A percentile compares a stretch with the other conserved stretches of the same genome.
These are phyloP conservation scores for Cryptococcus sp. DNA, from an alignment of 1,284 basidiomycete genomes.

Conservation along the genomic window DNA sequence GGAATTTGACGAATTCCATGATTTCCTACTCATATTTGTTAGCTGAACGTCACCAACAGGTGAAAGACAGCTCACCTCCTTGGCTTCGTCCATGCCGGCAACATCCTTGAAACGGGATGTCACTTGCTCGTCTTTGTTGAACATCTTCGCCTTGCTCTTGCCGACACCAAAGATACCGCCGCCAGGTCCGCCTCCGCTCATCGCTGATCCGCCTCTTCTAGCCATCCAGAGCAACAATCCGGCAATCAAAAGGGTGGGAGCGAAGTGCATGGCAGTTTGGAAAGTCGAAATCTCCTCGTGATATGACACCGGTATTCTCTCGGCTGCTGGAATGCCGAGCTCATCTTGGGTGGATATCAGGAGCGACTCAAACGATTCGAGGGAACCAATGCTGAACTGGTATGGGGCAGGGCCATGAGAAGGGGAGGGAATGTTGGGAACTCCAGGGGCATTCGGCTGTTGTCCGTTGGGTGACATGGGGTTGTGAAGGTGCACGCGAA, in stretches of 20 bases:
- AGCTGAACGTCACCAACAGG: constrained; percentile 1
- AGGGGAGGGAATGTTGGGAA: constrained; percentile 34
- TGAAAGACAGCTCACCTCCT: constrained; percentile 60
- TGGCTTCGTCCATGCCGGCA: constrained; percentile 99
- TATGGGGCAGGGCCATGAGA: constrained; percentile 59
- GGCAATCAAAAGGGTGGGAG: constrained; percentile 87
- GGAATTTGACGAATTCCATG: constrained; percentile 99
- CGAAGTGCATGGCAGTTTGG: constrained; percentile 84
- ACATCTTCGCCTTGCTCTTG: constrained; percentile 91
- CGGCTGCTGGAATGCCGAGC: constrained; percentile 83
- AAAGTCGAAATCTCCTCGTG: constrained; percentile 88
- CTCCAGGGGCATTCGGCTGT: constrained; percentile 20
- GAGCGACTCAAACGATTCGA: constrained; percentile 94
- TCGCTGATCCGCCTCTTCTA: constrained; percentile 67
- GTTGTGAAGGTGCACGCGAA: constrained; percentile 57
- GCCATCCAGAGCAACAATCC: constrained; percentile 91
- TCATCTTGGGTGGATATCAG: constrained; percentile 92
- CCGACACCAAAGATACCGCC: constrained; percentile 98
- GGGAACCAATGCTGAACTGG: constrained; percentile 95
- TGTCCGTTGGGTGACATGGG: constrained; percentile 30
- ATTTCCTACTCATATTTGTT: constrained; percentile 64
- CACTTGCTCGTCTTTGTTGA: constrained; percentile 96
- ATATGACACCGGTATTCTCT: constrained; percentile 96
- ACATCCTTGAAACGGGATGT: constrained; percentile 93
- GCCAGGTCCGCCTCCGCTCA: constrained; percentile 62